Evolutionary conservation across 768 basidiomycete species (phyloP).

Genomic region (Lanmaoa rubissima): DNA sequence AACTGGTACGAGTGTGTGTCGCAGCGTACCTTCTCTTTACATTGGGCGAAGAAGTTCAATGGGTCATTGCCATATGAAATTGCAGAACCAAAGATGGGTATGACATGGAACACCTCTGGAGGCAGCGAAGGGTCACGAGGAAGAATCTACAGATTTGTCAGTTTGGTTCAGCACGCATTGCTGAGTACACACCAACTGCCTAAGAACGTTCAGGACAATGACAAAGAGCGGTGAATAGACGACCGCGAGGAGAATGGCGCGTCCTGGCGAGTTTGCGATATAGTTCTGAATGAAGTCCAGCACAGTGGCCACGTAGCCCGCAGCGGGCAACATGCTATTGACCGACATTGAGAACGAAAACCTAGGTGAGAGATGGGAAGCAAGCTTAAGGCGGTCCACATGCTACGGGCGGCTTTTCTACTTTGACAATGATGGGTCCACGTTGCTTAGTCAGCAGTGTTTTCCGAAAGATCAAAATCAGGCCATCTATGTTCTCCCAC

Average conservation of each 20-base stretch:
- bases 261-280: slow-evolving; percentile 24
- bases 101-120: slow-evolving; percentile 89
- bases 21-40: slow-evolving; percentile 70
- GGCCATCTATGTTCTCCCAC: slow-evolving; percentile 5
- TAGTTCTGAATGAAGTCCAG: slow-evolving; percentile 20
- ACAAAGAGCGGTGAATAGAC: slow-evolving; percentile 68
- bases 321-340: slow-evolving; percentile 19
- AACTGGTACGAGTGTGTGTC: background rate
- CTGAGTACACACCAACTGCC: slow-evolving; percentile 63
- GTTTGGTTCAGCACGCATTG: background rate
- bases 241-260: slow-evolving; percentile 39
- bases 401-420: slow-evolving; percentile 5
- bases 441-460: slow-evolving; percentile 25
- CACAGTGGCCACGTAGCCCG: slow-evolving; percentile 25
- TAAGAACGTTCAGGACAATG: slow-evolving; percentile 70
- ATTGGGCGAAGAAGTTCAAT: slow-evolving; percentile 78
- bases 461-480: slow-evolving; percentile 11
- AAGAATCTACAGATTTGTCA: slow-evolving; percentile 46
- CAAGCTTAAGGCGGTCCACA: background rate
- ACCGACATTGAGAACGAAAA: slow-evolving; percentile 25
- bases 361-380: background rate
- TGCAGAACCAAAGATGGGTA: slow-evolving; percentile 90
- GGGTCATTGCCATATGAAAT: slow-evolving; percentile 91
- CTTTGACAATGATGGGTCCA: background rate
- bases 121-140: slow-evolving; percentile 73